Evolutionary conservation across 2,329 filamentous ascomycete species (phyloP).

Genomic region (Fusarium verticillioides): DNA sequence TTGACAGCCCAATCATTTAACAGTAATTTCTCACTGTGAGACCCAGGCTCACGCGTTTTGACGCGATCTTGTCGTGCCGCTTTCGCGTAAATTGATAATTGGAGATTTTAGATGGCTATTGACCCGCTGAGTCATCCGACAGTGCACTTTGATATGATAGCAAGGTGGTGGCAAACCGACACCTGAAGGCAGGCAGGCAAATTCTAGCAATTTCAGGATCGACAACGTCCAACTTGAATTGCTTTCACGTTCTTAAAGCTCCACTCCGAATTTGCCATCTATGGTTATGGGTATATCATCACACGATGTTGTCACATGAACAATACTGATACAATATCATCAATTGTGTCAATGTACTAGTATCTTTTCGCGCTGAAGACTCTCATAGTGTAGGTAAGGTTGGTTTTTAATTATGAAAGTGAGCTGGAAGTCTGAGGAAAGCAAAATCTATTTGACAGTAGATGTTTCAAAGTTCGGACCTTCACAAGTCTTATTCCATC

Average conservation of each 20-base stretch:
- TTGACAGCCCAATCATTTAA: conserved; percentile 17
- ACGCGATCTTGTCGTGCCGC: conserved; percentile 41
- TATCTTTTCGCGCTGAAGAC: not conserved
- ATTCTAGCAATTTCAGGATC: conserved; percentile 16
- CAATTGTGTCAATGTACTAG: not conserved
- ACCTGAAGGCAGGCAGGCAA: not conserved
- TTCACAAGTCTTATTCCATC: not conserved
- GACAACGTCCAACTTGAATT: not conserved
- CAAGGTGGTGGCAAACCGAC: conserved; percentile 26
- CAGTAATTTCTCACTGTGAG: conserved; percentile 21
- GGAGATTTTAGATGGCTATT: not conserved
- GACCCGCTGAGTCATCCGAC: conserved; percentile 34
- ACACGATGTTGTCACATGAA: conserved; percentile 29
- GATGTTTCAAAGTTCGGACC: not conserved
- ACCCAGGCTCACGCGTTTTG: conserved; percentile 5
- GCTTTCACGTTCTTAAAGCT: not conserved
- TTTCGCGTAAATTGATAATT: conserved; percentile 47
- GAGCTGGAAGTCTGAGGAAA: not conserved
- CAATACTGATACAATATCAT: not conserved
- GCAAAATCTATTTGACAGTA: not conserved
- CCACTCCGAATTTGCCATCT: conserved; percentile 13
- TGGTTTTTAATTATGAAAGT: not conserved
- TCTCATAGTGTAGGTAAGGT: not conserved
- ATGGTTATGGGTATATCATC: not conserved
- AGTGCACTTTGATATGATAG: conserved; percentile 14